A percentile compares a stretch with the other conserved stretches of the same genome.
Conservation (phyloP, 176 grass and related monocot species). For the Miscanthus lutarioriparius region DNA sequence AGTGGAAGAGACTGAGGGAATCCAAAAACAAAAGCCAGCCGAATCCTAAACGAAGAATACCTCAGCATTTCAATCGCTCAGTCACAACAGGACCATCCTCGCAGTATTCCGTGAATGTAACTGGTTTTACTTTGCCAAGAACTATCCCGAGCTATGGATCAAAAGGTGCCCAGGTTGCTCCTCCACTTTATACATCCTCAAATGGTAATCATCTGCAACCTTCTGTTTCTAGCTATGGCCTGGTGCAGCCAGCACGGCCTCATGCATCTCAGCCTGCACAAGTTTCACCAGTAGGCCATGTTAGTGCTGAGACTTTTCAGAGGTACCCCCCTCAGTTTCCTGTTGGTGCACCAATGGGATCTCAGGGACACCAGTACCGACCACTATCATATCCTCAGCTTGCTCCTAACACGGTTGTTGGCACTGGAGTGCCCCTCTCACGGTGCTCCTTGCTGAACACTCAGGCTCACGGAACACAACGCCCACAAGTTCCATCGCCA, state of each 20-base stretch:
- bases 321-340: constrained; percentile 24
- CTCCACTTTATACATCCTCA: constrained; percentile 15
- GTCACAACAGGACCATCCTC: background rate
- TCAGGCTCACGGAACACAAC: background rate
- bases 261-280: constrained; percentile 8
- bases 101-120: background rate
- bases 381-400: constrained; percentile 6
- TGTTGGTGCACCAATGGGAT: background rate
- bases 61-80: constrained; percentile 15
- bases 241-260: constrained; percentile 2
- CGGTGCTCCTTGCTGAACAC: background rate
- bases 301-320: constrained; percentile 1
- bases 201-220: background rate
- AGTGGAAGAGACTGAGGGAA: constrained; percentile 61
- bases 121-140: background rate
- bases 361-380: constrained; percentile 21
- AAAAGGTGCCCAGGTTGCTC: constrained; percentile 2
- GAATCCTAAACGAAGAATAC: background rate
- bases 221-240: constrained; percentile 16
- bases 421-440: constrained; percentile 16
- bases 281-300: background rate
- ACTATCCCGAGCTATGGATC: background rate
- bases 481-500: background rate
- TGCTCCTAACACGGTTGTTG: background rate
- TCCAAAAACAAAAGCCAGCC: constrained; percentile 34